These are phyloP conservation scores for Xylaria sp. DNA, from an alignment of 495 filamentous ascomycete species.

Conservation along the genomic window DNA sequence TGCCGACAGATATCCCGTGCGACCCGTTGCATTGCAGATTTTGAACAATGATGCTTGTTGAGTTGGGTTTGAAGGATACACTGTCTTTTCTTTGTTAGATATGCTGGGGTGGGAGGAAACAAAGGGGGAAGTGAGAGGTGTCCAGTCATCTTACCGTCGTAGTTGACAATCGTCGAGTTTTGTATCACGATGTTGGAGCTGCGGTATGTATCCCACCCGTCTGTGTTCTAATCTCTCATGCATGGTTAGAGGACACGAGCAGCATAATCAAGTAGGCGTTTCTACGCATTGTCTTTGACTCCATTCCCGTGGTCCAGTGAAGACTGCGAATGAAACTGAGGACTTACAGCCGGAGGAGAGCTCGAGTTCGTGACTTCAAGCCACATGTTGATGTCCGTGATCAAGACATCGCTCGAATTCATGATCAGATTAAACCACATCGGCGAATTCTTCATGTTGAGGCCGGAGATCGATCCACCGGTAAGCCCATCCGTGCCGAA, in stretches of 20 bases:
- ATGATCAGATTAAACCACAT: slow-evolving; percentile 71
- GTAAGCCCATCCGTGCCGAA: slow-evolving; percentile 66
- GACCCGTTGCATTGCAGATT: slow-evolving; percentile 74
- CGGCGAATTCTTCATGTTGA: slow-evolving; percentile 66
- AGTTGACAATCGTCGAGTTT: slow-evolving; percentile 71
- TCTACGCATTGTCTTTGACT: neutral
- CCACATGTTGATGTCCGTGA: slow-evolving; percentile 68
- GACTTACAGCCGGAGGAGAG: slow-evolving; percentile 42
- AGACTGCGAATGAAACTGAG: neutral
- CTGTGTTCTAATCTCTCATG: slow-evolving; percentile 60
- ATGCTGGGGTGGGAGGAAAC: neutral
- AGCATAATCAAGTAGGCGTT: neutral
- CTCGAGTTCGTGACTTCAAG: slow-evolving; percentile 47
- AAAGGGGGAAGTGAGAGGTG: neutral
- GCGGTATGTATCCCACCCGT: slow-evolving; percentile 72
- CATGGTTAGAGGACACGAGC: slow-evolving; percentile 40
- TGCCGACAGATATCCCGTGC: slow-evolving; percentile 75
- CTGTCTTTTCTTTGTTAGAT: slow-evolving; percentile 52
- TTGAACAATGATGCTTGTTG: slow-evolving; percentile 70
- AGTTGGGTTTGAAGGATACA: slow-evolving; percentile 76
- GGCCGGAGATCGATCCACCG: slow-evolving; percentile 61
- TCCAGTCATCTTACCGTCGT: slow-evolving; percentile 56
- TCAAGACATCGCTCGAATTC: slow-evolving; percentile 68
- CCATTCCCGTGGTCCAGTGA: neutral
- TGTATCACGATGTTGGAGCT: slow-evolving; percentile 67